These are phyloP conservation scores for Piper betle DNA, from an alignment of 164 flowering plant species.

Conservation along the genomic window DNA sequence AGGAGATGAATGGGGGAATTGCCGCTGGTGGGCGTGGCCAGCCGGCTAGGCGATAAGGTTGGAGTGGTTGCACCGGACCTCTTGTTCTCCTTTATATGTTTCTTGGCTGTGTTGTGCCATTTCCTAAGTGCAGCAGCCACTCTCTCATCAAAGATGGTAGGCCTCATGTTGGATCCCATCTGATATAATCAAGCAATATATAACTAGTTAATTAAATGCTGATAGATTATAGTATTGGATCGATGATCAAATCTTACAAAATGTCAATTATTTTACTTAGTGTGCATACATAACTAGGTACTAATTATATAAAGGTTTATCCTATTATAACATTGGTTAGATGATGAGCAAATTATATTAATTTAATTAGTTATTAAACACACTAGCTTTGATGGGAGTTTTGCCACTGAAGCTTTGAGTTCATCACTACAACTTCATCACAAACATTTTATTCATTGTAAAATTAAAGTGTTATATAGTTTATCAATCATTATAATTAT, in stretches of 20 bases:
- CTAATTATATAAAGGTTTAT: no score
- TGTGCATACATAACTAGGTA: no score
- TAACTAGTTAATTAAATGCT: constrained; percentile 10
- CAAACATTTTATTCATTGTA: background rate
- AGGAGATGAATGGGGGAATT: constrained; percentile 48
- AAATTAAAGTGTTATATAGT: background rate
- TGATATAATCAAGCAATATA: constrained; percentile 4
- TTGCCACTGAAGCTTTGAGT: background rate
- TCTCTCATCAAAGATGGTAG: no score
- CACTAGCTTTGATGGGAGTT: background rate
- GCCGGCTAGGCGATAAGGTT: constrained; percentile 25
- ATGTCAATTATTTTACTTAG: no score
- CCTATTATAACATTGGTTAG: no score
- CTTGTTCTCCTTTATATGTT: constrained; percentile 35
- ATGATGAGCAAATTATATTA: no score
- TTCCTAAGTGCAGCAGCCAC: no score
- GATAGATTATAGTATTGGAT: no score
- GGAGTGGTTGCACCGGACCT: constrained; percentile 24
- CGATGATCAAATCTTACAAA: no score
- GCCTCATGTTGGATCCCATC: no score
- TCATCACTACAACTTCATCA: background rate
- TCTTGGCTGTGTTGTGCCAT: constrained; percentile 33
- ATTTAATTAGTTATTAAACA: no score
- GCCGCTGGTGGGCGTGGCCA: constrained; percentile 33
- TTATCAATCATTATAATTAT: background rate